Conservation (phyloP, 768 basidiomycete species). For the Chalciporus pseudorubinellus region DNA sequence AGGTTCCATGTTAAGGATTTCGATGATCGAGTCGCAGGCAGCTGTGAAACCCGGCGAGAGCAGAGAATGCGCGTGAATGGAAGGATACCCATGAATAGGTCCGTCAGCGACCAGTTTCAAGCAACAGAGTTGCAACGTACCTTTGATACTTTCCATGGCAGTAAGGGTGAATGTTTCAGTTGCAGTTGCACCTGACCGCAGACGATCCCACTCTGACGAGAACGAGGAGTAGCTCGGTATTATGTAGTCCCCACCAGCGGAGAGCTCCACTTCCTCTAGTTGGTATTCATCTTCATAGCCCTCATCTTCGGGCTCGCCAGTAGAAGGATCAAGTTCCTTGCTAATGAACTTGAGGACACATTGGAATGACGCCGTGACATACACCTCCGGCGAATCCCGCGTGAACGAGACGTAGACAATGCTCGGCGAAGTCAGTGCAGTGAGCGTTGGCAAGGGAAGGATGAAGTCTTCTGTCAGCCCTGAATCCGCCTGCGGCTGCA, state of each 20-base stretch:
- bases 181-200: constrained; percentile 70
- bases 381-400: constrained; percentile 72
- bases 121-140: constrained; percentile 43
- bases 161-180: constrained; percentile 94
- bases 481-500: constrained; percentile 75
- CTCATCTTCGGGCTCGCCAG: constrained; percentile 93
- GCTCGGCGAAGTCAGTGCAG: constrained; percentile 70
- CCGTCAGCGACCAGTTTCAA: constrained; percentile 16
- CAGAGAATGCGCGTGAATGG: constrained; percentile 10
- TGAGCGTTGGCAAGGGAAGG: constrained; percentile 74
- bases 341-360: constrained; percentile 93
- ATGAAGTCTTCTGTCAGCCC: constrained; percentile 93
- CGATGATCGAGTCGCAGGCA: constrained; percentile 93
- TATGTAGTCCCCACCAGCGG: constrained; percentile 91
- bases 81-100: constrained; percentile 10
- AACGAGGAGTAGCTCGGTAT: constrained; percentile 93
- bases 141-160: constrained; percentile 91
- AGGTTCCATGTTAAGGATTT: constrained; percentile 96
- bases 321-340: constrained; percentile 95
- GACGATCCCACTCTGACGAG: constrained; percentile 91
- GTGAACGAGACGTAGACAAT: constrained; percentile 94
- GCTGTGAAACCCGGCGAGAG: constrained; percentile 45
- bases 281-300: constrained; percentile 99
- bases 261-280: constrained; percentile 92
- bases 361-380: constrained; percentile 79